phyloP scores from a whole-genome alignment of 805 yeast genomes.

The Dipodascus geniculatus region DNA sequence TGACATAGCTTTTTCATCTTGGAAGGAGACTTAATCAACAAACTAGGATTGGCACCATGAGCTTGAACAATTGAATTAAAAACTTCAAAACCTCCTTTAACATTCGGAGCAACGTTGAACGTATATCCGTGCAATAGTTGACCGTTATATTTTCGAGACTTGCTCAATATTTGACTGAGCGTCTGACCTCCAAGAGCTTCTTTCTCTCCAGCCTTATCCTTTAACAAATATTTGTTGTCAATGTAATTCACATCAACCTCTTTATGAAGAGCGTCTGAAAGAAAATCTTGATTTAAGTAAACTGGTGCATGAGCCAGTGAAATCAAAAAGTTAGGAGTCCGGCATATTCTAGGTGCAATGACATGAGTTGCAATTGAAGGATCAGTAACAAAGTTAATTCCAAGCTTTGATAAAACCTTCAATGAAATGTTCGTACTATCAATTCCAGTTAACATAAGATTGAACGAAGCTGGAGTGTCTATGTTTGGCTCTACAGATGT shows the following conservation, averaged over 20 bases:
- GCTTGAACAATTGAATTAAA: constrained; percentile 45
- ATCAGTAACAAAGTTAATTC: constrained; percentile 38
- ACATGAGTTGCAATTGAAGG: constrained; percentile 31
- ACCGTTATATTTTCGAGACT: constrained; percentile 15
- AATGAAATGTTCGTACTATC: constrained; percentile 4
- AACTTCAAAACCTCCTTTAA: constrained; percentile 52
- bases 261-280: neutral
- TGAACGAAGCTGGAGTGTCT: neutral
- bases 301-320: constrained; percentile 40
- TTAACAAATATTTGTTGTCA: neutral
- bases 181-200: constrained; percentile 8
- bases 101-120: constrained; percentile 43
- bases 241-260: neutral
- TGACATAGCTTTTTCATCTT: neutral
- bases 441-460: constrained; percentile 17
- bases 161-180: neutral
- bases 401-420: constrained; percentile 30
- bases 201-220: constrained; percentile 8
- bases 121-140: constrained; percentile 36
- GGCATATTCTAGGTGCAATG: constrained; percentile 65
- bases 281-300: neutral
- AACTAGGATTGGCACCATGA: constrained; percentile 40
- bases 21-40: constrained; percentile 12
- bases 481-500: neutral
- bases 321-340: constrained; percentile 79